Evolutionary conservation across 306 rosid species (phyloP), one percentile per base, ranked within the genome.

Genomic region (Quercus mongolica): DNA sequence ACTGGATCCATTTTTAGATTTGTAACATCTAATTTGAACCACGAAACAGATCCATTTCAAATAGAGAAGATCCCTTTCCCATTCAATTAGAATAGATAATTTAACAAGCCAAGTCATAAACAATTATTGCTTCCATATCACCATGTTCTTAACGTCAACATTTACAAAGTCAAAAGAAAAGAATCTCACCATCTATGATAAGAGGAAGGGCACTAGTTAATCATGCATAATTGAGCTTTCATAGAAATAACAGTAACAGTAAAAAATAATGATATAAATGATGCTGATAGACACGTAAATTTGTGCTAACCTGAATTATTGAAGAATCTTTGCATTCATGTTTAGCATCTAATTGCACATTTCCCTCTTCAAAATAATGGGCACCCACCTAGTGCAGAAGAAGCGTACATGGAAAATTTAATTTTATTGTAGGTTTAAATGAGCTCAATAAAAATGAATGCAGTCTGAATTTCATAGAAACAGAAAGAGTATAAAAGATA

Each of bases 321-420:
- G 96, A 92, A 52, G 99, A 83, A 82, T 95, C 99, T 77, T 86
- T 88, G 91, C 94, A 93, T 83, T 93, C 99, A 83, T 95, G 96
- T 74, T 95, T 93, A 55, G 98, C 86, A 76, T 95, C 99, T 81
- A 95, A 85, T 83, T 95, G 99, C 82, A 95, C 99, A 86, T 95
- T 95, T 79, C 99, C 99, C 83, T 95, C 99, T 86, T 95, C 99
- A 89, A 95, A 95, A 81, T 95, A 95, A 87, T 95, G 99, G 25
- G 99, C 99, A 68, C 84, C 94, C 20, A 95, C 99, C 99, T 95
- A 84, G 81, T 81, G 78, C n/a, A 78, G 54, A 57, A 81, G 55
- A 63, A 33, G 9, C 54, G 38, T 46, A 23, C 69, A 69, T 31
- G 72, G 77, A 57, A 52, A 63, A 21, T 79, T 73, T 51, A 20